These are phyloP conservation scores for Pilatotrama ljubarskyi DNA, from an alignment of 768 basidiomycete genomes.

Conservation along the genomic window DNA sequence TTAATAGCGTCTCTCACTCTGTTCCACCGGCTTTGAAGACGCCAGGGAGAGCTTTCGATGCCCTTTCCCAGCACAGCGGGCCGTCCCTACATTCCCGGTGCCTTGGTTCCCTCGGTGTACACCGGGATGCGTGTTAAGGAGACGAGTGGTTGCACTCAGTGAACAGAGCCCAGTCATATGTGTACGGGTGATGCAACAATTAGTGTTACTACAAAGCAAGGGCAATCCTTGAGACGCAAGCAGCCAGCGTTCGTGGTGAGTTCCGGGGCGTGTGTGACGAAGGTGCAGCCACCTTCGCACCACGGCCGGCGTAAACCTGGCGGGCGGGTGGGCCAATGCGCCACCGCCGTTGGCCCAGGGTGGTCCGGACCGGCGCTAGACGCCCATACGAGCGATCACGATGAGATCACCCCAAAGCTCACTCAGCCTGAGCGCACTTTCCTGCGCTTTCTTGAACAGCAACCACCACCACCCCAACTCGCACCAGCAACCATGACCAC, in stretches of 20 bases:
- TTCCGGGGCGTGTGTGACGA: neutral
- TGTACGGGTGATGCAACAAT: too few relatives aligned
- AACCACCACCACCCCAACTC: slow-evolving; percentile 13
- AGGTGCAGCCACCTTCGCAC: neutral
- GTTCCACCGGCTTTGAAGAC: too few relatives aligned
- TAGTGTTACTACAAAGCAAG: too few relatives aligned
- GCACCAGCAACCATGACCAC: slow-evolving; percentile 55
- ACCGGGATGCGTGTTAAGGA: too few relatives aligned
- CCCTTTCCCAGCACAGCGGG: too few relatives aligned
- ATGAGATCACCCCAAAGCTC: slow-evolving; percentile 17
- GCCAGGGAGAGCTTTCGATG: too few relatives aligned
- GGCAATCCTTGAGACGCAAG: too few relatives aligned
- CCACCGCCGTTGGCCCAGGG: neutral
- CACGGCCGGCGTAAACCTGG: slow-evolving; percentile 5
- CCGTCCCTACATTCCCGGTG: too few relatives aligned
- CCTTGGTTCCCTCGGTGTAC: too few relatives aligned
- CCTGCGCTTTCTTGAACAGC: slow-evolving; percentile 1
- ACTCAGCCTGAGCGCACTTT: slow-evolving; percentile 6
- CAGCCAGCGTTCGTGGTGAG: neutral
- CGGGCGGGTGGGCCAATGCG: neutral
- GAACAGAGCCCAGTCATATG: too few relatives aligned
- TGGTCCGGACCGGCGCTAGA: slow-evolving; percentile 1
- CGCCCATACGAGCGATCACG: slow-evolving; percentile 11
- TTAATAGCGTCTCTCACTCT: too few relatives aligned
- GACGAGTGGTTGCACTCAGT: too few relatives aligned